Conservation (phyloP, 2,329 filamentous ascomycete genomes). For the Trichoderma cornu-damae region DNA sequence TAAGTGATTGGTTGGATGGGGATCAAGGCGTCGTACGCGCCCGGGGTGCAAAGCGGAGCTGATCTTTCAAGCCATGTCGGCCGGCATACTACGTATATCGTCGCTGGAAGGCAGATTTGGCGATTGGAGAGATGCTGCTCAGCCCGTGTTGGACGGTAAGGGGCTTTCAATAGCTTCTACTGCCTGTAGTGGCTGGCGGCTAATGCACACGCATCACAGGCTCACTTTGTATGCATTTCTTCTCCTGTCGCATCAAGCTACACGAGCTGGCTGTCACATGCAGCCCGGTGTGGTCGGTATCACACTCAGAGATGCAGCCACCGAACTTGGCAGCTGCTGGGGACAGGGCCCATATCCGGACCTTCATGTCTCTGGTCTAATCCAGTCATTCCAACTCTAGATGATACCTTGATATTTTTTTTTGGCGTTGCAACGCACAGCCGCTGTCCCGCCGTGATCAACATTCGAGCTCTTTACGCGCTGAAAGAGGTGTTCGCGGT, state of each 20-base stretch:
- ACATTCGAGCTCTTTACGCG: background rate
- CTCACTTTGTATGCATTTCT: slow-evolving; percentile 5
- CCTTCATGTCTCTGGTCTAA: background rate
- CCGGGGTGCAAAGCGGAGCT: background rate
- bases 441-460: background rate
- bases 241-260: background rate
- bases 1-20: background rate
- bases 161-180: background rate
- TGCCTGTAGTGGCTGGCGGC: background rate
- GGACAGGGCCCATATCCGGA: background rate
- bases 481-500: background rate
- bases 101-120: background rate
- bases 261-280: background rate
- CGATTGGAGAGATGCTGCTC: background rate
- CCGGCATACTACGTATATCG: background rate
- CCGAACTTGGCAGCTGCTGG: background rate
- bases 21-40: background rate
- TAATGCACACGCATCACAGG: background rate
- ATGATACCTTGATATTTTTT: background rate
- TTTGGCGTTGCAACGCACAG: background rate
- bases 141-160: background rate
- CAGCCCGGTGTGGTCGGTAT: background rate
- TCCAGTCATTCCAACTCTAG: background rate
- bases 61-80: background rate
- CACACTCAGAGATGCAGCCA: background rate